Evolutionary conservation across 345 rosid species (phyloP), one percentile per base, ranked within the genome.

Genomic region (Salix exigua): DNA sequence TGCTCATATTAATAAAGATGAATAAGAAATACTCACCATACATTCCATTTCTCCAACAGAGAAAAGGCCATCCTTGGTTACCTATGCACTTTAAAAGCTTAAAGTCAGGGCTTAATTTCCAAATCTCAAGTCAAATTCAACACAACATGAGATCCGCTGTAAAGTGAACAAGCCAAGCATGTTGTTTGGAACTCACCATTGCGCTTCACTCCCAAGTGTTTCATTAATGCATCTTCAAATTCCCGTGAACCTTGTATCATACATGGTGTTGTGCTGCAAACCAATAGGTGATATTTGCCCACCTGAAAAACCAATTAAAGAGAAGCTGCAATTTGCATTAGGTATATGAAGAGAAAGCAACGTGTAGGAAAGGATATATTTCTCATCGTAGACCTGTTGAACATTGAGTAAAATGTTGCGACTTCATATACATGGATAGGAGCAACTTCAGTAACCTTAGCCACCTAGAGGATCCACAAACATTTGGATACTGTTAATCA

Each of bases 11-110:
- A n/a, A 37, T 44, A 38, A 55, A 73, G n/a, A 19, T 58, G 28
- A 38, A 71, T 51, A 6, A 19, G 26, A 72, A 80, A 78, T 50
- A 71, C 85, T 77, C 78, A 96, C 98, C 99, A 96, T 96, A 87
- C 99, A 96, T 85, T 96, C 99, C 99, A 96, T 96, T 85, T 96
- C 98, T 74, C 98, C 99, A 73, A 96, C 93, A 23, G 99, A 92
- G 89, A 96, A 96, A 78, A 96, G 84, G 58, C 99, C 99, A 87
- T 96, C 99, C 88, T 92, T 92, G 44, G 99, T 96, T 64, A 96
- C 98, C 84, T 94, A 94, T 96, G 89, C 82, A 77, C 42, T 51
- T 53, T 19, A 82, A 64, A 82, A 38, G 77, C 65, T 51, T 23
- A 17, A 51, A 75, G 74, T 19, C 40, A 33, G 40, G 77, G 58